Conservation (phyloP, 164 flowering plant species). For the Brasenia schreberi region DNA sequence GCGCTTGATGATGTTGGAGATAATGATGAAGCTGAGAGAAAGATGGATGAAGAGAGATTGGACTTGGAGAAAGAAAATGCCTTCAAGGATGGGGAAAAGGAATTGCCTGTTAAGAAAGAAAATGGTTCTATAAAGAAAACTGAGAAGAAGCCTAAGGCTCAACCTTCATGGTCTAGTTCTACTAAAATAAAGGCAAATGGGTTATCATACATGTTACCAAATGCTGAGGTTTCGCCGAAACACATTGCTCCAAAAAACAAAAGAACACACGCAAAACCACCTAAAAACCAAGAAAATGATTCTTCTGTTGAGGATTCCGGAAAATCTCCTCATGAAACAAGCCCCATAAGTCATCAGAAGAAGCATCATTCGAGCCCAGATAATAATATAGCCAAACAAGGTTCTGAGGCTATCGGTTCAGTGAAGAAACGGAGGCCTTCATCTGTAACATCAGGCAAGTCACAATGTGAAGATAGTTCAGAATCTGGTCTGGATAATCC, state of each 20-base stretch:
- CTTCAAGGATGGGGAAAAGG: slow-evolving; percentile 9
- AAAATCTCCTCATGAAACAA: not conserved
- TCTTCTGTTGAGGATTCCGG: not conserved
- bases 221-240: slow-evolving; percentile 30
- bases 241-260: slow-evolving; percentile 28
- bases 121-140: slow-evolving; percentile 11
- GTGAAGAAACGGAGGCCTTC: slow-evolving; percentile 33
- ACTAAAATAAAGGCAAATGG: slow-evolving; percentile 27
- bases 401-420: slow-evolving; percentile 8
- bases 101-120: not conserved
- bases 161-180: slow-evolving; percentile 22
- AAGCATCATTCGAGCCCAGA: not conserved
- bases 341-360: not conserved
- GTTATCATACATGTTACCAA: slow-evolving; percentile 20
- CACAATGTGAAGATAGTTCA: slow-evolving; percentile 27
- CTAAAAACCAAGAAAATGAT: not conserved
- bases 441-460: slow-evolving; percentile 19
- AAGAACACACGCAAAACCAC: slow-evolving; percentile 30
- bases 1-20: slow-evolving; percentile 49
- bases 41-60: slow-evolving; percentile 12
- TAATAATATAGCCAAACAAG: slow-evolving; percentile 16
- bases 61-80: slow-evolving; percentile 29
- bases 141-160: slow-evolving; percentile 18
- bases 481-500: slow-evolving; percentile 47
- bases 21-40: slow-evolving; percentile 20